A percentile compares a stretch with the other conserved stretches of the same genome.
phyloP scores from a whole-genome alignment of 2,329 filamentous ascomycete species.

The Alternaria consortialis region DNA sequence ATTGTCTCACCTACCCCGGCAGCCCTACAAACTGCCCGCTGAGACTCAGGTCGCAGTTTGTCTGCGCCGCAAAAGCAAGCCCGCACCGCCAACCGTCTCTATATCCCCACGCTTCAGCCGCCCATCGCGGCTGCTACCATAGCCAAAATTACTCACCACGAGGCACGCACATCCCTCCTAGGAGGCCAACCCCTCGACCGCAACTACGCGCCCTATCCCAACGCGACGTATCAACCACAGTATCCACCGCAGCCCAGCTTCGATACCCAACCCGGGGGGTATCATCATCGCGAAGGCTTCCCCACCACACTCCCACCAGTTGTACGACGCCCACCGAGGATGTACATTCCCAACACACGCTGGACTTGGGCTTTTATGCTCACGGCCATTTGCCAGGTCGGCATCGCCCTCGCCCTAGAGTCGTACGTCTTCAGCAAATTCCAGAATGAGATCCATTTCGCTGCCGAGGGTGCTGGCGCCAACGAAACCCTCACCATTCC shows the following conservation, averaged over 20 bases:
- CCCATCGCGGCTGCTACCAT: slow-evolving; percentile 45
- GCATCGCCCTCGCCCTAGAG: slow-evolving; percentile 84
- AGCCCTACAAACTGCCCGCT: slow-evolving; percentile 30
- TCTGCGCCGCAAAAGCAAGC: slow-evolving; percentile 19
- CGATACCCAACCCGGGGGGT: slow-evolving; percentile 61
- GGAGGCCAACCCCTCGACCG: slow-evolving; percentile 64
- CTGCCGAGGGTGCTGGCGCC: slow-evolving; percentile 47
- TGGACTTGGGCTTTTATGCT: slow-evolving; percentile 91
- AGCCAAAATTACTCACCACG: slow-evolving; percentile 65
- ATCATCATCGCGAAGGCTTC: slow-evolving; percentile 52
- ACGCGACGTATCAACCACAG: slow-evolving; percentile 49
- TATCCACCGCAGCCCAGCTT: slow-evolving; percentile 49
- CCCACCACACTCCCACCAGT: slow-evolving; percentile 54
- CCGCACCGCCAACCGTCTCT: slow-evolving; percentile 17
- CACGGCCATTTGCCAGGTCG: slow-evolving; percentile 77
- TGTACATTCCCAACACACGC: slow-evolving; percentile 81
- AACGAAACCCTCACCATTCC: slow-evolving; percentile 74
- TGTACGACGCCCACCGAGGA: slow-evolving; percentile 50
- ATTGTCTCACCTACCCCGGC: slow-evolving; percentile 42
- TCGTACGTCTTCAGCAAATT: slow-evolving; percentile 89
- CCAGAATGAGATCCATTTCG: slow-evolving; percentile 66
- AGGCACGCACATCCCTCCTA: slow-evolving; percentile 66
- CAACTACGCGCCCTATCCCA: slow-evolving; percentile 57
- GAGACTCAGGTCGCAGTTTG: slow-evolving; percentile 21
- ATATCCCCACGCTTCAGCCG: slow-evolving; percentile 44